Percentiles rank a stretch among this genome's conserved stretches.
Conservation (phyloP, 495 filamentous ascomycete species). For the Coniosporium apollinis region DNA sequence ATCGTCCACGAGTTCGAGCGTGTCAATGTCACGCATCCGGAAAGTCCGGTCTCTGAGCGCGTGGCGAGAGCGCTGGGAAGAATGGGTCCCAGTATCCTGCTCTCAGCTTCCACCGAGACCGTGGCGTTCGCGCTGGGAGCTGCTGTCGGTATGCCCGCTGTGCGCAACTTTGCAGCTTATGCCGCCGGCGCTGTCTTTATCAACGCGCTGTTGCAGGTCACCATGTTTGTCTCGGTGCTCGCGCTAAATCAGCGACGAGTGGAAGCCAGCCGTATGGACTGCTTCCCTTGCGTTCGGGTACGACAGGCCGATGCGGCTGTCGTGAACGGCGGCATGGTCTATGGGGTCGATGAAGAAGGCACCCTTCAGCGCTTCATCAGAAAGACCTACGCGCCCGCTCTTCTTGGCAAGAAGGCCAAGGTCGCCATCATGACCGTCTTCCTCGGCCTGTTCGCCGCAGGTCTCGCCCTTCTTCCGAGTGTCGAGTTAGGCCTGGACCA, state of each 20-base stretch:
- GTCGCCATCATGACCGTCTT: conserved; percentile 59
- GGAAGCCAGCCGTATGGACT: conserved; percentile 76
- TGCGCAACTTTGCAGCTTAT: conserved; percentile 91
- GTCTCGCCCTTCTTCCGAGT: conserved; percentile 65
- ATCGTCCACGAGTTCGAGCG: conserved; percentile 98
- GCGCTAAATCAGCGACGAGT: conserved; percentile 78
- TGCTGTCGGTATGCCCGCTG: conserved; percentile 92
- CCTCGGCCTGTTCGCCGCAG: conserved; percentile 72
- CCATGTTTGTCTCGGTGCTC: conserved; percentile 87
- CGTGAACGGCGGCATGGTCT: conserved; percentile 33
- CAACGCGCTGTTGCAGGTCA: conserved; percentile 87
- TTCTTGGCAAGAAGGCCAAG: conserved; percentile 68
- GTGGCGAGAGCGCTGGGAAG: conserved; percentile 73
- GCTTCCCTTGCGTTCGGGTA: conserved; percentile 74
- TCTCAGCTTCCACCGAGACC: conserved; percentile 86
- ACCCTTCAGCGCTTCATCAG: conserved; percentile 69
- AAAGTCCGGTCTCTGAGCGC: conserved; percentile 67
- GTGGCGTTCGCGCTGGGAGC: conserved; percentile 83
- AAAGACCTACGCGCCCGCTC: conserved; percentile 65
- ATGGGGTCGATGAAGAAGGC: conserved; percentile 63
- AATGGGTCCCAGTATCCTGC: conserved; percentile 93
- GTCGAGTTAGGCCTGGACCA: conserved; percentile 83
- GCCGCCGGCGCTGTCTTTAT: conserved; percentile 93
- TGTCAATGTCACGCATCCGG: conserved; percentile 75
- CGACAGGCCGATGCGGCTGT: conserved; percentile 40